Evolutionary conservation across 164 flowering plant species (phyloP), one percentile per base, ranked within the genome.

Genomic region (Vitis riparia): DNA sequence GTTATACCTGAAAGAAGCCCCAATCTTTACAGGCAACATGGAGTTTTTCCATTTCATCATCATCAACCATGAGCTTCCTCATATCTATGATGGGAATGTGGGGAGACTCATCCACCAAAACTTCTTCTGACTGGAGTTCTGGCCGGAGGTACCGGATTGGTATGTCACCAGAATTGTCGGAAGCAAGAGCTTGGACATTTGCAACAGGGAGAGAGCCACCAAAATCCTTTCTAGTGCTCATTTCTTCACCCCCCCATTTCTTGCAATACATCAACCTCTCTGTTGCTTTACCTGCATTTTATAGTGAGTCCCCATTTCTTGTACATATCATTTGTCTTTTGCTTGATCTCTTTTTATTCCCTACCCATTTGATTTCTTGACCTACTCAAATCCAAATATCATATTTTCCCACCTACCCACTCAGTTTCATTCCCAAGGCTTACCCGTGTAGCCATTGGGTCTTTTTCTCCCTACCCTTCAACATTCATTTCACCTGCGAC

Each of bases 1-100:
- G 55, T 29, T 14, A 48, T 66, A 86, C 86, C 86, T 83, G 88
- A 63, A 86, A 82, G 68, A 86, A 84, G 15, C 90, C 90, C 87
- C 87, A 84, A 3, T 84, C 80, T 57, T 71, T 59, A 51, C 88
- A 87, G 8, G 87, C 89, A 12, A 9, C 11, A 49, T 86, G 79
- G 32, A 86, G 75, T 70, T 77, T 79, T 15, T 23, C 66, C 65
- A 78, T n/a, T 65, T 85, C 86, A 62, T 63, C 67, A 5, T 58
- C 55, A 11, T 62, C 49, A 12, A 9, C 48, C 11, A 66, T 23
- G 3, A 70, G 71, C 55, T 51, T 78, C 59, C 59, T 32, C 68
- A 83, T 72, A 65, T 86, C 84, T 9, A 83, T 72, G 19, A 77
- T 69, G 1, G 89, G 86, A 65, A 85, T 74, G 27, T 76, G 69